Base-by-base conservation (phyloP, 768 basidiomycete genomes). In the Suillus variegatus region DNA sequence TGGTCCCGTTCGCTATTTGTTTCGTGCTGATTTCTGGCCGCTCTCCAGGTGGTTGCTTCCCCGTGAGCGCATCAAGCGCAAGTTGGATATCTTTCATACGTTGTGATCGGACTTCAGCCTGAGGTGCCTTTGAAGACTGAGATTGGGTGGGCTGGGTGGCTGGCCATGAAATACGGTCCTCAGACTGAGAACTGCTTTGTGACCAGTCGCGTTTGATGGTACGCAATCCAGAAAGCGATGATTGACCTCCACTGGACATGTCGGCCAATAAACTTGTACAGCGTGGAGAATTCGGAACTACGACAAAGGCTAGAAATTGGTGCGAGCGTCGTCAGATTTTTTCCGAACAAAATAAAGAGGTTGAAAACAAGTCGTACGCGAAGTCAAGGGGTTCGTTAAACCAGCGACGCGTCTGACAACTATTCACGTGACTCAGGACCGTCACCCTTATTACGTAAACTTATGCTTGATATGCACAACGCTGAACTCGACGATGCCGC, bases 201-300 rank as follows among this genome's bases (percentile, higher is more conserved):
- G 88, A 90, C 73, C 86, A 93, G 74, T 92, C 86, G 65, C 92
- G 84, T 67, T 82, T 81, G 54, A 92, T 67, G 1, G 82, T 81
- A 43, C 84, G 78, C 28, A 93, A 82, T 1, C 91, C 91, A 1
- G 91, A 92, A 68, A 80, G 80, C 18, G 79, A 66, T 25, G 60
- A 64, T 64, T 79, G 81, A 35, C 58, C 41, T 32, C 20, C 41
- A 69, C 76, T 77, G 46, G 68, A 69, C 76, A 78, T 77, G 22
- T 32, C 25, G 28, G 40, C 28, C 43, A 28, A 20, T 20, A 32
- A 60, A 13, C 41, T 13, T 13, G 25, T 28, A 20, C 32, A 20
- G 32, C 32, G 41, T 25, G 32, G 18, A 55, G 32, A 43, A 28
- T 6, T 25, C 14, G 9, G 22, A 40, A 58, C 40, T 18, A 25